A percentile compares a stretch with the other conserved stretches of the same genome.
Conservation (phyloP, 306 rosid genomes). For the Vicia faba region DNA sequence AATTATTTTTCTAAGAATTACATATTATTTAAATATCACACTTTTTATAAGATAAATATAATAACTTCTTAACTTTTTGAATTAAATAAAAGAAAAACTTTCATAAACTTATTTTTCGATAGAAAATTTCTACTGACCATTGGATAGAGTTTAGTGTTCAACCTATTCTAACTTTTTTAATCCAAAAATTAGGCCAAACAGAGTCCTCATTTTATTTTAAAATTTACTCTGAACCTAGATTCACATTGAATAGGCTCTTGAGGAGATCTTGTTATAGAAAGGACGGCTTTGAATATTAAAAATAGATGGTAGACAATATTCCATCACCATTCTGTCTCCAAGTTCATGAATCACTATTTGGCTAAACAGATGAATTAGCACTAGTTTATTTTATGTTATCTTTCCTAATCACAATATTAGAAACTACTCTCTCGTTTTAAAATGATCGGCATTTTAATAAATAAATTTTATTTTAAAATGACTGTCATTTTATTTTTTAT, state of each 20-base stretch:
- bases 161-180: neutral
- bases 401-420: neutral
- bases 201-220: neutral
- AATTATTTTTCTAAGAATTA: no score
- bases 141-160: neutral
- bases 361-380: conserved; percentile 27
- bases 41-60: no score
- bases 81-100: no score
- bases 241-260: neutral
- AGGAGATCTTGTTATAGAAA: neutral
- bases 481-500: no score
- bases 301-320: conserved; percentile 3
- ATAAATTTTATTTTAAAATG: no score
- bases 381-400: conserved; percentile 4
- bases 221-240: neutral
- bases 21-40: no score
- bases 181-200: neutral
- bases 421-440: no score
- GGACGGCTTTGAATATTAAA: neutral
- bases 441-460: no score
- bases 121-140: no score
- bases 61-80: no score
- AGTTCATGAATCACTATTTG: conserved; percentile 25
- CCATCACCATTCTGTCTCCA: conserved; percentile 20
- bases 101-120: no score